phyloP scores from a whole-genome alignment of 2,329 filamentous ascomycete species.

The Bretziella fagacearum region DNA sequence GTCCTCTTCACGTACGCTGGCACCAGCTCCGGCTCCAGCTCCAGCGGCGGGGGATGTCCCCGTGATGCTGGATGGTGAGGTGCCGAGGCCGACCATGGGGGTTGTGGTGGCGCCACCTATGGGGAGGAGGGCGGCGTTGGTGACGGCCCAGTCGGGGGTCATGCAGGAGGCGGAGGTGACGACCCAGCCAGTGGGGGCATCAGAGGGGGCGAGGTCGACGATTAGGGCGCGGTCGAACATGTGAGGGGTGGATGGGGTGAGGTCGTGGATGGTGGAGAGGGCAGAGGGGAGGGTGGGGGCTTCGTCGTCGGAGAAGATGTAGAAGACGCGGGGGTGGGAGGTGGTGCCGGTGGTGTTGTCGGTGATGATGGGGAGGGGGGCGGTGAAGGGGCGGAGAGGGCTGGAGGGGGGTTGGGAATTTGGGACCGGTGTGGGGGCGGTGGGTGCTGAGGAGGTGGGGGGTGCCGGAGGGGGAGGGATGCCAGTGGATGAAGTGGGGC shows the following conservation, averaged over 20 bases:
- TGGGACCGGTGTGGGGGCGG: neutral
- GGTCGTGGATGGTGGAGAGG: conserved; percentile 29
- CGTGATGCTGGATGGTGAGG: conserved; percentile 21
- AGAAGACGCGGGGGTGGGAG: conserved; percentile 67
- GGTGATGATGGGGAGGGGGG: conserved; percentile 64
- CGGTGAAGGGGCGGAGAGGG: conserved; percentile 9
- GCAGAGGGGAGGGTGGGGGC: conserved; percentile 47
- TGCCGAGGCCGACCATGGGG: conserved; percentile 34
- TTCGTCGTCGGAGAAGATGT: conserved; percentile 88
- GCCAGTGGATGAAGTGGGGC: neutral
- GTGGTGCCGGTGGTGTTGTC: conserved; percentile 60
- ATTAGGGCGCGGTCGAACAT: conserved; percentile 32
- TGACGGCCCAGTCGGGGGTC: conserved; percentile 53
- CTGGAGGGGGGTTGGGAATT: neutral
- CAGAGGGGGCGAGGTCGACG: conserved; percentile 34
- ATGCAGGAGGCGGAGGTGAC: conserved; percentile 58
- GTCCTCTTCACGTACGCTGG: conserved; percentile 9
- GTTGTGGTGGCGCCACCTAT: conserved; percentile 24
- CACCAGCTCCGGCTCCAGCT: conserved; percentile 15
- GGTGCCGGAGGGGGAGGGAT: neutral
- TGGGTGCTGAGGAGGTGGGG: neutral
- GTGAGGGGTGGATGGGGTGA: conserved; percentile 22
- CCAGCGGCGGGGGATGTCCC: conserved; percentile 41
- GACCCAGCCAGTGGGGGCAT: conserved; percentile 26
- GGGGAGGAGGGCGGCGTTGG: conserved; percentile 28